Evolutionary conservation across 1,139 yeast species (phyloP), one percentile per base, ranked within the genome.

Genomic region (Nakaseomyces uthaithaninus): DNA sequence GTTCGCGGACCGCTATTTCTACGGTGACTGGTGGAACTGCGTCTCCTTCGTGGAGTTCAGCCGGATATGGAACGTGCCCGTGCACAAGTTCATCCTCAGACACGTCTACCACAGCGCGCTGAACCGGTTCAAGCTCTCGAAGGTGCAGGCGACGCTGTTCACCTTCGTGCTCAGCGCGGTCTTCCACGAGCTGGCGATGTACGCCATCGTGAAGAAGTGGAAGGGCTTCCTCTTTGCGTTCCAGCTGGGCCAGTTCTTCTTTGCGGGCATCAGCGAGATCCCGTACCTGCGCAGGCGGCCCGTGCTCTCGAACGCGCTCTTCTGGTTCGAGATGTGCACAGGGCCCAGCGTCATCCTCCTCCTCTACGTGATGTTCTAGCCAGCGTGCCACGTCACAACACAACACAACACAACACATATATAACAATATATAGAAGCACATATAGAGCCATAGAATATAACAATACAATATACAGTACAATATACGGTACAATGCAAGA

Each of bases 11-110:
- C 72, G 96, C 33, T 82, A 80, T 49, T 87, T 87, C 59, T 87
- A 87, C 55, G 91, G 93, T 2, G 82, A 85, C 25, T 87, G 96
- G 96, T 87, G 95, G 95, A 83, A 87, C 51, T 81, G 91, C 47
- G 74, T 80, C 24, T 81, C 85, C 36, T 89, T 95, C 94, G 82
- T 83, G 38, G 87, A 85, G 58, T 89, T 82, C 64, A 81, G 95
- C 5, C 71, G 95, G 48, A 76, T 82, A 48, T 89, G 97, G 96
- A 87, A 89, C 58, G 72, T 75, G 4, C 95, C 95, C 0, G 95
- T 89, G 11, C 95, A 89, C 60, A 74, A 77, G 49, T 89, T 89
- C 53, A 65, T 89, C 45, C 67, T 85, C 35, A 73, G 96, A 47
- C 96, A 89, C 57, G 95, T 87, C 8, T 89, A 87, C 60, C 95